phyloP scores from a whole-genome alignment of 2,329 filamentous ascomycete species.

The Pseudocercospora eumusae region DNA sequence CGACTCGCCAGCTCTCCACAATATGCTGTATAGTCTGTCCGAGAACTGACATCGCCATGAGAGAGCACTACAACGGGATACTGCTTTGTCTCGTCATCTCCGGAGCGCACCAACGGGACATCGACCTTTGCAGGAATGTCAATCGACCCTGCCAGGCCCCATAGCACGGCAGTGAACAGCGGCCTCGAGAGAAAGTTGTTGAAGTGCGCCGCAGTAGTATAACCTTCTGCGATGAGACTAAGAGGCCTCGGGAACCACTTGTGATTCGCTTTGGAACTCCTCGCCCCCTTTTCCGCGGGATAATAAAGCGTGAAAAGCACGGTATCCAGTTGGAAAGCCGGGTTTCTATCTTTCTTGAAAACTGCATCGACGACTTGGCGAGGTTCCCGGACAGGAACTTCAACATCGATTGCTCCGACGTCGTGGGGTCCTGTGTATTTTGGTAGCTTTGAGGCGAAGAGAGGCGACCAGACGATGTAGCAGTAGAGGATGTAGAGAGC shows the following conservation, averaged over 20 bases:
- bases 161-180: constrained; percentile 43
- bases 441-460: constrained; percentile 44
- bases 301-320: constrained; percentile 48
- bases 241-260: constrained; percentile 48
- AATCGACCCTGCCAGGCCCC: constrained; percentile 44
- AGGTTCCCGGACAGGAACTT: constrained; percentile 36
- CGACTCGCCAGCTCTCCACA: constrained; percentile 48
- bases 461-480: constrained; percentile 43
- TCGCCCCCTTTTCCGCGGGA: constrained; percentile 37
- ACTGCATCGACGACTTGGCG: constrained; percentile 39
- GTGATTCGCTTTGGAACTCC: constrained; percentile 34
- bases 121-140: constrained; percentile 47
- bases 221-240: constrained; percentile 45
- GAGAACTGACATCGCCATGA: constrained; percentile 48
- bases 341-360: constrained; percentile 41
- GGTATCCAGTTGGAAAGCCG: constrained; percentile 46
- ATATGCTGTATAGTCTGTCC: constrained; percentile 48
- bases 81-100: constrained; percentile 3
- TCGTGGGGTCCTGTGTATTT: constrained; percentile 45
- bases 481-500: constrained; percentile 41
- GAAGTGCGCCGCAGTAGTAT: constrained; percentile 43
- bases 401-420: constrained; percentile 47
- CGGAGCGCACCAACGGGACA: constrained; percentile 27
- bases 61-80: constrained; percentile 47
- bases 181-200: constrained; percentile 38